Conservation (phyloP, 768 basidiomycete genomes). For the Chlorophyllum brunneum region DNA sequence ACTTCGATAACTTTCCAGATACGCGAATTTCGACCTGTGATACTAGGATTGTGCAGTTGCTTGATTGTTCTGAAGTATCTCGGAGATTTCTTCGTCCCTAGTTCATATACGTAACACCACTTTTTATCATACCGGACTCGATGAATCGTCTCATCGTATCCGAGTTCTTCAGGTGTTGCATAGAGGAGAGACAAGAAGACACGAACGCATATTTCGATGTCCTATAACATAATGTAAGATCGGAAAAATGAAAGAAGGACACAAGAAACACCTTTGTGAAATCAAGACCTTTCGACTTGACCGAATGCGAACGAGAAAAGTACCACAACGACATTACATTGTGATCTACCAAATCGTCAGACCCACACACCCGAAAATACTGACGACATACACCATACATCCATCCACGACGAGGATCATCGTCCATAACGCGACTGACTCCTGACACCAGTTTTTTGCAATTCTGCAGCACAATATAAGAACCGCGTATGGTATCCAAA, state of each 20-base stretch:
- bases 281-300: neutral
- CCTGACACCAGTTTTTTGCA: neutral
- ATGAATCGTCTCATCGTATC: conserved; percentile 1
- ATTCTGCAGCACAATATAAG: neutral
- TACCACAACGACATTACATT: conserved; percentile 3
- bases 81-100: neutral
- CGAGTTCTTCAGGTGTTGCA: conserved; percentile 2
- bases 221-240: neutral
- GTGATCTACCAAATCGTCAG: neutral
- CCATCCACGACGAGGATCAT: conserved; percentile 1
- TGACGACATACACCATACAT: neutral
- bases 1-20: conserved; percentile 13
- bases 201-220: neutral
- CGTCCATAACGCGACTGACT: neutral
- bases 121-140: neutral
- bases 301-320: conserved; percentile 8
- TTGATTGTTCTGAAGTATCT: neutral
- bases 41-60: neutral
- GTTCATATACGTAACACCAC: neutral
- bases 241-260: neutral
- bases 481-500: neutral
- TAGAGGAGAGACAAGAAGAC: conserved; percentile 7
- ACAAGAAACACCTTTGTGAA: neutral
- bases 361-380: accelerated
- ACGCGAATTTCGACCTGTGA: conserved; percentile 13